Base-by-base conservation (phyloP, 2,329 filamentous ascomycete species). In the Colletotrichum siamense region DNA sequence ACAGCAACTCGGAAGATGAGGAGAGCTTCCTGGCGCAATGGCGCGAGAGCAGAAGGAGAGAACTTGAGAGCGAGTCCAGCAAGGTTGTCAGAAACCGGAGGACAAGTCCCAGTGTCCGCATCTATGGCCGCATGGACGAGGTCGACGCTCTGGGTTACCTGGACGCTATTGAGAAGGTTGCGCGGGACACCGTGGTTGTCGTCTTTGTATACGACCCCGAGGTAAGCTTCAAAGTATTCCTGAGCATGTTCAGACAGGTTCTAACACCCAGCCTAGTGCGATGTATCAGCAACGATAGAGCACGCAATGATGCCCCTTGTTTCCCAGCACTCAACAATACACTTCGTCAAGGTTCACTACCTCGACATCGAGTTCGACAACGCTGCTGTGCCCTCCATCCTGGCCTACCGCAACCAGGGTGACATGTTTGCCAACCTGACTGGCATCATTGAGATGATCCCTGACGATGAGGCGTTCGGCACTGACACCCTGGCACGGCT, bases 321-420 rank as follows among this genome's bases (percentile, higher is more conserved):
- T 57, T 88, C 90, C 77, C 88, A 91, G 76, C 89, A 98, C 82
- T 89, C 92, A 26, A 91, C 92, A 12, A 91, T 95, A 39, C 95
- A 95, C 82, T 99, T 99, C 82, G 91, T 99, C 86, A 98, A 96
- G 86, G 91, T 99, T 64, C 94, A 98, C 85, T 95, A 95, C 83
- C 93, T 95, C 77, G 96, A 98, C 75, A 98, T 98, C 49, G 96
- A 99, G 84, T 98, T 99, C 89, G 95, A 98, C 83, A 92, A 94
- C 75, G 94, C 96, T 36, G 94, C 94, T 62, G 94, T 98, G 3
- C 97, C 97, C 1, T 95, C 97, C 6, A 89, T 99, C 49, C 89
- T 99, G 65, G 96, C 95, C 13, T 99, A 99, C 87, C 93, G 93
- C 75, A 95, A 94, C 81, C 92, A 94, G 82, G 96, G 96, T 69